Conservation (phyloP, 2,329 filamentous ascomycete genomes). For the Beauveria rudraprayagi region DNA sequence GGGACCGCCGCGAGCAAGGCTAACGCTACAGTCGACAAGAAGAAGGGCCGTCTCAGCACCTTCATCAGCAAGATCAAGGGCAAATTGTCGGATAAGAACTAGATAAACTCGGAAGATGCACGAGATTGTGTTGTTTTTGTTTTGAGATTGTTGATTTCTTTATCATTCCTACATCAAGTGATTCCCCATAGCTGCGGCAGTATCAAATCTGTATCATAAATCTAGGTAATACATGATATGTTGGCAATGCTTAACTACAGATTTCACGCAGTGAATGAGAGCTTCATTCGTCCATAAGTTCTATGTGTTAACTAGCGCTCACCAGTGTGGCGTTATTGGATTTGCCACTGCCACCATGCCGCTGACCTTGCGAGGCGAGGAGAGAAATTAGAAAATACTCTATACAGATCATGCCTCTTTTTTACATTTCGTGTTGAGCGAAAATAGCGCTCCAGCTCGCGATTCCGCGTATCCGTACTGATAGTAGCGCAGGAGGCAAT, state of each 20-base stretch:
- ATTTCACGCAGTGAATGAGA: not conserved
- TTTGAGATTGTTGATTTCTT: constrained; percentile 28
- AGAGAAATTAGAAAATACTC: too few species aligned
- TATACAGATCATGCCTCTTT: not conserved
- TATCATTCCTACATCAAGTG: constrained; percentile 28
- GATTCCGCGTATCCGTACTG: not conserved
- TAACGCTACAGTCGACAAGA: constrained; percentile 18
- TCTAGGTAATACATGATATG: constrained; percentile 26
- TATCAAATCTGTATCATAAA: constrained; percentile 22
- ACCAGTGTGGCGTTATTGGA: not conserved
- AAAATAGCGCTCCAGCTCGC: not conserved
- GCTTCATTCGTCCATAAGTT: not conserved
- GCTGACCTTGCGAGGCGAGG: not conserved
- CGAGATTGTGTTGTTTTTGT: not conserved
- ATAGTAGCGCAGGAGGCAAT: not conserved
- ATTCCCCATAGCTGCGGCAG: constrained; percentile 23
- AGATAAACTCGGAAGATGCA: not conserved
- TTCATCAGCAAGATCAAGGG: constrained; percentile 52
- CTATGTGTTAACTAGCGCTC: not conserved
- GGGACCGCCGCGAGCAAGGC: not conserved
- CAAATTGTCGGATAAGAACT: constrained; percentile 32
- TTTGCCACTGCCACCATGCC: not conserved
- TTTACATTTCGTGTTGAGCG: not conserved
- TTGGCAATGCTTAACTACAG: constrained; percentile 9
- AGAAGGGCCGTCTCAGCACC: constrained; percentile 55